phyloP scores from a whole-genome alignment of 2,329 filamentous ascomycete genomes.

The Penicillium sp. region DNA sequence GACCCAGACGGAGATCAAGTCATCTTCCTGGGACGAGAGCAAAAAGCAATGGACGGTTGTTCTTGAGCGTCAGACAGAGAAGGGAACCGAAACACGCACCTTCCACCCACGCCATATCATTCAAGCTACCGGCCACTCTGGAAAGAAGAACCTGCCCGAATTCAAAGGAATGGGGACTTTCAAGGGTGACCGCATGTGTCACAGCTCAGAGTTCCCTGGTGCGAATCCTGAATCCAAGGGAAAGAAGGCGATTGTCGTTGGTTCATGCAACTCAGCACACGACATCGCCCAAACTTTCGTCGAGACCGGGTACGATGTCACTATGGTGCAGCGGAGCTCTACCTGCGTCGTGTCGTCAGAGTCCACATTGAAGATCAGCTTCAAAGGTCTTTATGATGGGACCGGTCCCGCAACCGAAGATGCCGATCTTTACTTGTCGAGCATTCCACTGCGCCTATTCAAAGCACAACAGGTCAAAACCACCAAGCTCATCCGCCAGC shows the following conservation, averaged over 20 bases:
- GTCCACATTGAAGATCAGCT: conserved; percentile 50
- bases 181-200: conserved; percentile 56
- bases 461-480: conserved; percentile 56
- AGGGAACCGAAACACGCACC: conserved; percentile 49
- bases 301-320: conserved; percentile 64
- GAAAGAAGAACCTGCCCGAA: conserved; percentile 55
- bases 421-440: conserved; percentile 59
- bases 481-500: conserved; percentile 38
- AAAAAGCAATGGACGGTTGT: conserved; percentile 54
- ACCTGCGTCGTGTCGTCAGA: conserved; percentile 61
- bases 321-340: conserved; percentile 64
- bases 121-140: conserved; percentile 65
- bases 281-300: conserved; percentile 67
- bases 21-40: conserved; percentile 50
- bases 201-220: conserved; percentile 59
- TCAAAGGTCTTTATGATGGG: conserved; percentile 51
- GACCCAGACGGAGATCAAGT: conserved; percentile 52
- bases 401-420: conserved; percentile 60
- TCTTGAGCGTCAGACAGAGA: conserved; percentile 44
- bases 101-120: conserved; percentile 62
- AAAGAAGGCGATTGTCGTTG: conserved; percentile 63
- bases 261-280: conserved; percentile 65
- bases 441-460: conserved; percentile 56
- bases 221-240: conserved; percentile 47
- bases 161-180: conserved; percentile 54